Evolutionary conservation across 2,329 filamentous ascomycete genomes (phyloP), one percentile per base, ranked within the genome.

Genomic region (Ceratocystis cubensis): DNA sequence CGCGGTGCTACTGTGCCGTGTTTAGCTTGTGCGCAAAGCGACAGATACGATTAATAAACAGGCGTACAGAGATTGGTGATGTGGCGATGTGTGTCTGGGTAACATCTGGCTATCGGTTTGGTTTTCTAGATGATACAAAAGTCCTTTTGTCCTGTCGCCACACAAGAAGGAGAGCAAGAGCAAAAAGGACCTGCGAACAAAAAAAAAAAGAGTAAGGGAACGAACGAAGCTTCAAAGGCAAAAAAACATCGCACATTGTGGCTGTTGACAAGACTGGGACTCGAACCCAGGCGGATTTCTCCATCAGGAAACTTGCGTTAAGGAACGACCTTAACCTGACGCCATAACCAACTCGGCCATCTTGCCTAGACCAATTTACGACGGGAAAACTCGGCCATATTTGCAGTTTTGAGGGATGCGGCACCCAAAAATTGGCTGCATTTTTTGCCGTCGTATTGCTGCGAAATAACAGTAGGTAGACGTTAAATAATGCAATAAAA

Each of bases 341-440:
- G 72, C 73, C 72, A 74, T 74, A 72, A 74, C 72, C 72, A 74
- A 74, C 72, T 74, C 72, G 72, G 73, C 73, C 73, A 74, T 74
- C 72, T 73, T 73, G 67, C 67, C 67, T 41, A 59, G 28, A 33
- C 25, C 15, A 33, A 3, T 59, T 33, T 10, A 2, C 7, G 20
- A 53, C 48, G 15, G 25, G 4, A 3, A 5, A 8, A 13, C 6
- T n/a, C 2, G 53, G 13, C 50, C 20, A 30, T 30, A 33, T n/a
- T 17, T n/a, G 10, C 4, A 17, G 1, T 59, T 13, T 30, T 59
- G 28, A 59, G 13, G 28, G 13, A 37, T 37, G 22, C 4, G 25
- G 8, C 33, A 13, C 33, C 10, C 33, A 13, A 37, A 37, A 33
- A 8, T 33, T 33, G 33, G 22, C 22, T 25, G 22, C 22, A 25